These are phyloP conservation scores for Blastocladiella emersonii DNA, from an alignment of 371 early-diverging fungal species.

Conservation along the genomic window DNA sequence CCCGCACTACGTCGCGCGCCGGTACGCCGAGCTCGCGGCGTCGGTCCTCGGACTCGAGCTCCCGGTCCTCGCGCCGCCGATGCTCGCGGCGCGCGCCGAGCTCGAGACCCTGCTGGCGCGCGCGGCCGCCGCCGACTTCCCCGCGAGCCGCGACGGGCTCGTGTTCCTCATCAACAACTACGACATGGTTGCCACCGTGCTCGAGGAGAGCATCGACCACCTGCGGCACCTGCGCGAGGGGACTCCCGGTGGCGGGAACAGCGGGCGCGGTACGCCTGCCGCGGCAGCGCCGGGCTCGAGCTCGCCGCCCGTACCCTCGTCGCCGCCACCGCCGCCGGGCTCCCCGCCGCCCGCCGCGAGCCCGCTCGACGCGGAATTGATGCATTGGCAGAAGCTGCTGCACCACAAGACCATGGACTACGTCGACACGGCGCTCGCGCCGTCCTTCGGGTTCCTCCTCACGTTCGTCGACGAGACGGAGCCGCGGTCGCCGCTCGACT, in stretches of 20 bases:
- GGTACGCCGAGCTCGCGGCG: slow-evolving; percentile 79
- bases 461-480: slow-evolving; percentile 39
- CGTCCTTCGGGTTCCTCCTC: slow-evolving; percentile 59
- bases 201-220: slow-evolving; percentile 38
- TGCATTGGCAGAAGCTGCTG: slow-evolving; percentile 52
- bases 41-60: slow-evolving; percentile 39
- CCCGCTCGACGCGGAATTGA: slow-evolving; percentile 53
- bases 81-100: slow-evolving; percentile 13
- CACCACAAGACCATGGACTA: slow-evolving; percentile 55
- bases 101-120: slow-evolving; percentile 18
- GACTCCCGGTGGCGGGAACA: too few relatives aligned
- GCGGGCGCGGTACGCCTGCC: too few relatives aligned
- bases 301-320: too few relatives aligned
- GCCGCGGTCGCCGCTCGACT: background rate
- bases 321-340: too few relatives aligned
- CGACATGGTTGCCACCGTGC: slow-evolving; percentile 62
- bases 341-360: slow-evolving; percentile 43
- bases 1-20: slow-evolving; percentile 26
- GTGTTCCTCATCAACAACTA: slow-evolving; percentile 84
- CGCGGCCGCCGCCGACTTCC: slow-evolving; percentile 20
- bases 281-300: too few relatives aligned
- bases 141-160: slow-evolving; percentile 45
- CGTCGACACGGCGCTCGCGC: slow-evolving; percentile 72
- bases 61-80: background rate
- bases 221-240: too few relatives aligned